phyloP scores from a whole-genome alignment of 805 yeast species.

The Saccharomycopsis oosterbeekiorum region DNA sequence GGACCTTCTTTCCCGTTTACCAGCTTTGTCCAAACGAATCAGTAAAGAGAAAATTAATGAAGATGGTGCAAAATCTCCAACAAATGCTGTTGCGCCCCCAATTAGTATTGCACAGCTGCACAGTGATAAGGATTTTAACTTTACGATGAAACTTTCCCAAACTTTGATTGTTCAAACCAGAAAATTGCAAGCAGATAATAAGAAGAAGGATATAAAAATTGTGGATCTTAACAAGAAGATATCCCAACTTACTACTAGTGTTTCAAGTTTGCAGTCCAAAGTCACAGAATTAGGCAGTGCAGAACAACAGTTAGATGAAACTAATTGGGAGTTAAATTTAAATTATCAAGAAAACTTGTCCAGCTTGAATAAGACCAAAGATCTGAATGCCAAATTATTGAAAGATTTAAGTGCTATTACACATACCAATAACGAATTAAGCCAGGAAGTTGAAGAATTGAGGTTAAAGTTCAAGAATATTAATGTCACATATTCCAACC shows the following conservation, averaged over 20 bases:
- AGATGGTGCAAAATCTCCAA: not conserved
- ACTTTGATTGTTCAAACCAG: constrained; percentile 62
- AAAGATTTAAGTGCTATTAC: constrained; percentile 32
- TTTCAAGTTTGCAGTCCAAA: constrained; percentile 14
- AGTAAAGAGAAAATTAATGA: constrained; percentile 13
- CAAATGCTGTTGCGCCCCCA: constrained; percentile 7
- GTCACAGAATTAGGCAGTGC: constrained; percentile 22
- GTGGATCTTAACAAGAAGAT: constrained; percentile 9
- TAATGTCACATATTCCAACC: constrained; percentile 29
- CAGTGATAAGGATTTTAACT: constrained; percentile 54
- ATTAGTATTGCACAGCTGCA: constrained; percentile 23
- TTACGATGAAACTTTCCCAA: constrained; percentile 66
- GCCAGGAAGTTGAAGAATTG: constrained; percentile 41
- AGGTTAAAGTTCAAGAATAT: constrained; percentile 32
- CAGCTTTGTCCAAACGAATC: constrained; percentile 12
- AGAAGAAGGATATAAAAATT: constrained; percentile 25
- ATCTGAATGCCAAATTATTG: constrained; percentile 32
- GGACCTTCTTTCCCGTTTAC: constrained; percentile 12
- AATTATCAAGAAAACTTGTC: constrained; percentile 31
- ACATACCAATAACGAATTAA: constrained; percentile 28
- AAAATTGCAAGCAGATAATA: constrained; percentile 55
- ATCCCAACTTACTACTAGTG: constrained; percentile 8
- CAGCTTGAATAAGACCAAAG: constrained; percentile 30
- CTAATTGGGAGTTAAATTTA: constrained; percentile 57
- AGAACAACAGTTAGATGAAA: constrained; percentile 46